Evolutionary conservation across 108 stramenopile genomes (phyloP).

Genomic region (Pseudonitzschia multiseries): DNA sequence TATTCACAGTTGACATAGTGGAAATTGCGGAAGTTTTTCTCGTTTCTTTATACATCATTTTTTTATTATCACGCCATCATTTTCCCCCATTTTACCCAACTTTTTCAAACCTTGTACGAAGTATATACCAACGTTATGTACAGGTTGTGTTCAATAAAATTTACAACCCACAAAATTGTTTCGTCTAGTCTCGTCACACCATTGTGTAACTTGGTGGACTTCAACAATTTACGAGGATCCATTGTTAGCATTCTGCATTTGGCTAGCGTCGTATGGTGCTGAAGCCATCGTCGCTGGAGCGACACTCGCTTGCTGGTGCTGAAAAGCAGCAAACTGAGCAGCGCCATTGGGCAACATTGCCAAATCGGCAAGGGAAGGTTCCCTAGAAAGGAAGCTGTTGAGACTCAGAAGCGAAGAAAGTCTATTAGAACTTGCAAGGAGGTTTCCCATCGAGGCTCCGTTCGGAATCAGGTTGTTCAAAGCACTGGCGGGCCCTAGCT

Average conservation of each 20-base stretch:
- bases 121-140: not conserved
- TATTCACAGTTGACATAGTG: not conserved
- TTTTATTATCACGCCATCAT: not conserved
- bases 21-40: conserved; percentile 3
- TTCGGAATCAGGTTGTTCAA: conserved; percentile 45
- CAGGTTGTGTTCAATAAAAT: not conserved
- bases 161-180: not conserved
- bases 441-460: conserved; percentile 42
- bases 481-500: conserved; percentile 10
- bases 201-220: not conserved
- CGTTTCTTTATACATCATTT: not conserved
- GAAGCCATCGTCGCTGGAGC: not conserved
- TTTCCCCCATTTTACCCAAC: not conserved
- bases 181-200: not conserved
- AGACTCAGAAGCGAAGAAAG: conserved; percentile 54
- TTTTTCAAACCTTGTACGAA: not conserved
- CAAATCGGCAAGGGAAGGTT: conserved; percentile 57
- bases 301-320: conserved; percentile 30
- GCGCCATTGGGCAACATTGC: conserved; percentile 35
- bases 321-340: conserved; percentile 39
- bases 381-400: conserved; percentile 49
- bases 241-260: conserved; percentile 10
- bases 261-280: not conserved
- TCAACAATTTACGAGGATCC: not conserved
- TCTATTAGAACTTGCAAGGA: conserved; percentile 55